Conservation (phyloP, 495 filamentous ascomycete species). For the Penicillium turbatum region DNA sequence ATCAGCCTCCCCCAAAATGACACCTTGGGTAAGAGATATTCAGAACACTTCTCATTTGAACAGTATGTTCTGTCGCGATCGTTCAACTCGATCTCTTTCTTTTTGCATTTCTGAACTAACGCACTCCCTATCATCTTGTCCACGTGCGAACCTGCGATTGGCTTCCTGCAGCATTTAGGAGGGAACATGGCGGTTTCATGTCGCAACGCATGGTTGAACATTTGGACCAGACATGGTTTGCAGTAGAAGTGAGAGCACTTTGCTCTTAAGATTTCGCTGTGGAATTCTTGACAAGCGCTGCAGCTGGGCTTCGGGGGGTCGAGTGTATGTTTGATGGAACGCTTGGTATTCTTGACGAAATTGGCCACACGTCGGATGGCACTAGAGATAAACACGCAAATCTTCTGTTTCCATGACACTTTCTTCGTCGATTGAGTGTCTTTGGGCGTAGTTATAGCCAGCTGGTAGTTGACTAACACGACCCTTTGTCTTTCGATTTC, state of each 20-base stretch:
- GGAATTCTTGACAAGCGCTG: neutral
- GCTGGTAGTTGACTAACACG: neutral
- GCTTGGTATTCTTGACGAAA: no score
- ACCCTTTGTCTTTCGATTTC: no score
- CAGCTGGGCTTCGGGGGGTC: neutral
- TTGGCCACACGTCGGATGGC: no score
- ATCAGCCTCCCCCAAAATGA: no score
- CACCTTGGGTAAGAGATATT: slow-evolving; percentile 19
- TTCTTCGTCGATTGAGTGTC: neutral
- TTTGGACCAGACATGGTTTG: neutral
- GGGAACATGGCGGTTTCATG: slow-evolving; percentile 38
- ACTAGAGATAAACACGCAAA: no score
- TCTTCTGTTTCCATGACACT: neutral
- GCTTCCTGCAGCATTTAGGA: slow-evolving; percentile 34
- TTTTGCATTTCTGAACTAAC: slow-evolving; percentile 1
- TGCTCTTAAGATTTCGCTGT: neutral
- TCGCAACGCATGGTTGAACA: neutral
- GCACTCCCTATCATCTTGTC: slow-evolving; percentile 11
- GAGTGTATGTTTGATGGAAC: no score
- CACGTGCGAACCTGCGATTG: slow-evolving; percentile 15
- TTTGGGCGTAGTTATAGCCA: neutral
- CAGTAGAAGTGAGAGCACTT: neutral
- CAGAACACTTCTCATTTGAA: slow-evolving; percentile 20
- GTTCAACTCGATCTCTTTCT: slow-evolving; percentile 24
- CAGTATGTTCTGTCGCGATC: slow-evolving; percentile 31